Percentiles rank a stretch among this genome's conserved stretches.
These are phyloP conservation scores for Dendrothele bispora DNA, from an alignment of 768 basidiomycete genomes.

Conservation along the genomic window DNA sequence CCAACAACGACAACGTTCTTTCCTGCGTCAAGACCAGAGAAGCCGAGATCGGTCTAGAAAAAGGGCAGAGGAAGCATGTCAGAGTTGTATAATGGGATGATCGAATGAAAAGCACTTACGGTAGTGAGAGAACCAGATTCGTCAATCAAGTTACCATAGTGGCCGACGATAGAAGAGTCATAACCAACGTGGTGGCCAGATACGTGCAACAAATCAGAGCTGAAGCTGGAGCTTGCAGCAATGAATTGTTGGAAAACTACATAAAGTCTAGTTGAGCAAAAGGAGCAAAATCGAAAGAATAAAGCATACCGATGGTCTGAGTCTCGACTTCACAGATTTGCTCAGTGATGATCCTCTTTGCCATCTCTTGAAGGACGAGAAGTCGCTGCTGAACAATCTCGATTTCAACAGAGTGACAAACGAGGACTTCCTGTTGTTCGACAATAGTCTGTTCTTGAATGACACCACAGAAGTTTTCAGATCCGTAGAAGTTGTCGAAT, in stretches of 20 bases:
- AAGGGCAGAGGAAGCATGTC: too few species aligned
- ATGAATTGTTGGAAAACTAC: slow-evolving; percentile 13
- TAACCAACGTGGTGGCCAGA: slow-evolving; percentile 9
- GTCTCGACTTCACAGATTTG: slow-evolving; percentile 51
- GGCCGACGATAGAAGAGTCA: slow-evolving; percentile 5
- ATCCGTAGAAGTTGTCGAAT: slow-evolving; percentile 50
- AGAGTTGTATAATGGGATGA: too few species aligned
- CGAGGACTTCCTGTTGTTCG: slow-evolving; percentile 33
- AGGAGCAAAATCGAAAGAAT: too few species aligned
- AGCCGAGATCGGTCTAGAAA: slow-evolving; percentile 15
- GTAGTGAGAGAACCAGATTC: slow-evolving; percentile 4
- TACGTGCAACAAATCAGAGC: slow-evolving; percentile 5
- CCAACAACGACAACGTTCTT: slow-evolving; percentile 21
- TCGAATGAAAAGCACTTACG: slow-evolving; percentile 1
- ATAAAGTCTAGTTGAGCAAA: too few species aligned
- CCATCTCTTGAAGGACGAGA: slow-evolving; percentile 45
- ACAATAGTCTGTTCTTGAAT: slow-evolving; percentile 33
- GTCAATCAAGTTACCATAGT: background rate
- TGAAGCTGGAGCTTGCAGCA: slow-evolving; percentile 6
- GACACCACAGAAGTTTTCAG: slow-evolving; percentile 41
- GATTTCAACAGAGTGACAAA: slow-evolving; percentile 37
- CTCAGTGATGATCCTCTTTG: slow-evolving; percentile 47
- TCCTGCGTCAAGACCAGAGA: slow-evolving; percentile 21
- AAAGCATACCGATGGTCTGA: slow-evolving; percentile 35
- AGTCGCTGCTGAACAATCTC: slow-evolving; percentile 47